Conservation (phyloP, 2,329 filamentous ascomycete species). For the Phymatotrichopsis omnivora region DNA sequence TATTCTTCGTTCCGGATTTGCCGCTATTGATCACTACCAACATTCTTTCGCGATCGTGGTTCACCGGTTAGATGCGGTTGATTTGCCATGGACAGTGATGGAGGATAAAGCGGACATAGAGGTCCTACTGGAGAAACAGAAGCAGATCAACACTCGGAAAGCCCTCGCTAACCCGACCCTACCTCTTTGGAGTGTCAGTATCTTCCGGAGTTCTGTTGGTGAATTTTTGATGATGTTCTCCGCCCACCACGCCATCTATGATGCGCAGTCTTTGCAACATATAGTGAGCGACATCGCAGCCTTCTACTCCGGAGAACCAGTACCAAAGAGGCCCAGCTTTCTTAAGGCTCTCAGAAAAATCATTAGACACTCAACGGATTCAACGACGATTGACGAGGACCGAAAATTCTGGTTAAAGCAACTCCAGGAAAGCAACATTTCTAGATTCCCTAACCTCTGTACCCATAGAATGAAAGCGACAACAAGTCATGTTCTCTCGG, state of each 20-base stretch:
- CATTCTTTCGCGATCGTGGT: conserved; percentile 67
- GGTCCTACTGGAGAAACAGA: conserved; percentile 34
- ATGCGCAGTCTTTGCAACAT: conserved; percentile 60
- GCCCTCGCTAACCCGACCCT: conserved; percentile 41
- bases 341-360: conserved; percentile 39
- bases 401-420: conserved; percentile 54
- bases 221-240: conserved; percentile 40
- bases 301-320: conserved; percentile 19
- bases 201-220: conserved; percentile 36
- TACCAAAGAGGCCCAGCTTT: conserved; percentile 27
- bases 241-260: conserved; percentile 75
- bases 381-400: conserved; percentile 31
- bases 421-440: conserved; percentile 46
- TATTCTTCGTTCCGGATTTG: conserved; percentile 69
- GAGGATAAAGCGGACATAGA: background rate
- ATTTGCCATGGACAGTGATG: conserved; percentile 38
- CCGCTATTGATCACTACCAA: conserved; percentile 48
- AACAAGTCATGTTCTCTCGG: conserved; percentile 34
- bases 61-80: conserved; percentile 37
- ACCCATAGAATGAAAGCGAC: conserved; percentile 43
- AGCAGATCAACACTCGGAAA: conserved; percentile 30
- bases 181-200: conserved; percentile 53
- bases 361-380: conserved; percentile 34
- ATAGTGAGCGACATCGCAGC: conserved; percentile 52
- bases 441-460: conserved; percentile 66